Percentiles rank a stretch among this genome's conserved stretches.
Evolutionary conservation across 2,329 filamentous ascomycete species (phyloP).

Genomic region (Zasmidium citrigriseum): DNA sequence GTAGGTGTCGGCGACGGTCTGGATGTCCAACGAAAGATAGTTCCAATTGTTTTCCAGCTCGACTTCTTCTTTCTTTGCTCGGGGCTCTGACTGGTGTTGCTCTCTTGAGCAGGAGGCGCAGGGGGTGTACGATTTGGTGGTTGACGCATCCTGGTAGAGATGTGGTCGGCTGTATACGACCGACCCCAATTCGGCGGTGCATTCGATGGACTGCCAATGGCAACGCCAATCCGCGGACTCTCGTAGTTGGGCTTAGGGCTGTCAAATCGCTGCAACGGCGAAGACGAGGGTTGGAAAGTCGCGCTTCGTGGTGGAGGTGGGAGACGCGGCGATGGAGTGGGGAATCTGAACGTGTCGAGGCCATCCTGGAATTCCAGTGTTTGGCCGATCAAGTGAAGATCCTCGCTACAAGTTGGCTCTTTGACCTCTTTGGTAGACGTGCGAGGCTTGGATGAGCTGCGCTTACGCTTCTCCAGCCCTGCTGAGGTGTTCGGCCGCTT

Average conservation of each 20-base stretch:
- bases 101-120: background rate
- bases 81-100: background rate
- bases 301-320: constrained; percentile 20
- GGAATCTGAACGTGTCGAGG: constrained; percentile 30
- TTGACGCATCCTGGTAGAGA: constrained; percentile 12
- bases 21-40: constrained; percentile 26
- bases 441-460: constrained; percentile 6
- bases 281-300: constrained; percentile 19
- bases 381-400: constrained; percentile 16
- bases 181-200: constrained; percentile 25
- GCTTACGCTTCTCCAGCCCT: constrained; percentile 17
- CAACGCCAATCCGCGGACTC: constrained; percentile 22
- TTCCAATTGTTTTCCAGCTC: constrained; percentile 31
- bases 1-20: constrained; percentile 10
- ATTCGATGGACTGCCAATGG: constrained; percentile 24
- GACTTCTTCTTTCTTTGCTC: constrained; percentile 29
- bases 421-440: constrained; percentile 1
- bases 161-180: constrained; percentile 22
- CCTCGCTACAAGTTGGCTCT: constrained; percentile 16
- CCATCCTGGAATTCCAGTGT: constrained; percentile 27
- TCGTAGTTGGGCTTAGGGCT: background rate
- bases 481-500: constrained; percentile 14
- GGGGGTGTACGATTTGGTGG: constrained; percentile 10
- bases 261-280: constrained; percentile 6
- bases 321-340: constrained; percentile 29